These are phyloP conservation scores for Coelastrella sp. DNA, from an alignment of 139 green algal species.

Conservation along the genomic window DNA sequence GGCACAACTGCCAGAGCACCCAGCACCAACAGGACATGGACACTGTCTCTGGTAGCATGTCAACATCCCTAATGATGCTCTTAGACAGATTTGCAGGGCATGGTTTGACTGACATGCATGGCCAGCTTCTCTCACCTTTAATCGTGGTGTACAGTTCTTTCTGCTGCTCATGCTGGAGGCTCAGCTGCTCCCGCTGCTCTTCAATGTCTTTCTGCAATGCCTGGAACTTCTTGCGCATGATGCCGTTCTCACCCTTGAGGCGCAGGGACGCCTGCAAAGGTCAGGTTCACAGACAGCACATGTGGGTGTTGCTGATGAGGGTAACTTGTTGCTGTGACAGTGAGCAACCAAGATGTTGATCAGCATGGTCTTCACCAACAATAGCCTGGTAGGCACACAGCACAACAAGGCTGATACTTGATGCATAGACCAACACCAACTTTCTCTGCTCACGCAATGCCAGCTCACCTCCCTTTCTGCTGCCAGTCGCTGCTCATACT, in stretches of 20 bases:
- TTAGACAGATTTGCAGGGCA: neutral
- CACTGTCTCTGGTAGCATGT: neutral
- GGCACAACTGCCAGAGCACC: neutral
- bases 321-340: too few relatives aligned
- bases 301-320: neutral
- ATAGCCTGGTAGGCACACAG: too few relatives aligned
- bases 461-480: slow-evolving; percentile 33
- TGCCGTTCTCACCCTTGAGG: slow-evolving; percentile 94
- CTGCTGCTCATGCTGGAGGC: slow-evolving; percentile 84
- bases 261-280: slow-evolving; percentile 74
- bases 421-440: too few relatives aligned
- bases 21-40: neutral
- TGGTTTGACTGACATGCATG: too few relatives aligned
- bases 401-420: too few relatives aligned
- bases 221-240: slow-evolving; percentile 96
- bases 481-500: slow-evolving; percentile 67
- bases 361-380: too few relatives aligned
- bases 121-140: neutral
- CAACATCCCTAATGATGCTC: neutral
- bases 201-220: slow-evolving; percentile 82
- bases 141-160: slow-evolving; percentile 67
- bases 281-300: neutral
- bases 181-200: slow-evolving; percentile 85
- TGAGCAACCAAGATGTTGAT: too few relatives aligned
- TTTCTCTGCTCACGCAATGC: too few relatives aligned